Evolutionary conservation across 176 grass and related monocot species (phyloP), one percentile per base, ranked within the genome.

Genomic region (Thalia dealbata): DNA sequence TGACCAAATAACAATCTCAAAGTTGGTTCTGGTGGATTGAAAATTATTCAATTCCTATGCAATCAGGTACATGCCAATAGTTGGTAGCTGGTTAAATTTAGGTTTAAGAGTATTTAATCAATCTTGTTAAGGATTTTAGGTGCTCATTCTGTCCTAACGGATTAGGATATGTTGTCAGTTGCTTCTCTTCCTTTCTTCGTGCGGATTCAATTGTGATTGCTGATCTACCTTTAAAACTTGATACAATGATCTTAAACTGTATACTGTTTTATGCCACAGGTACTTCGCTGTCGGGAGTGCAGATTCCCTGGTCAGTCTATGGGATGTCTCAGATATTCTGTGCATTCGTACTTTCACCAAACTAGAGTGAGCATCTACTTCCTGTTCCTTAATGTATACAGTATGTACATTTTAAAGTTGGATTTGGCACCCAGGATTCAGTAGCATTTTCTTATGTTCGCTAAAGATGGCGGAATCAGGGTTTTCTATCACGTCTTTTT

Each of bases 281-380:
- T 99, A 93, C 80, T 93, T 99, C 38, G 95, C 95, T 81, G 90
- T 99, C 79, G 95, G 95, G 81, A 99, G 95, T 87, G 90, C 95
- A 74, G 95, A 99, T 88, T 99, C 95, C 68, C 88, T 99, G 28
- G 95, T 99, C 45, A 99, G 95, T 79, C 90, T 99, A 65, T 99
- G 95, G 95, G 76, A 93, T 79, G 83, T 93, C 69, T 91, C 92
- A 78, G 90, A 91, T 55, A 86, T 99, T 80, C 71, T 99, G 61
- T 99, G 95, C 75, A 72, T 91, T 73, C 84, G 76, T 86, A 99
- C 95, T 81, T 99, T 99, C 83, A 88, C 87, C 64, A 99, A 99
- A 88, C 90, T 99, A 32, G 95, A 97, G 93, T 96, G 90, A 52
- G 82, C 61, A 30, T 63, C 61, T 63, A 16, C 61, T 24, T 30